These are phyloP conservation scores for Monosporascus sp. DNA, from an alignment of 2,329 filamentous ascomycete genomes.

Conservation along the genomic window DNA sequence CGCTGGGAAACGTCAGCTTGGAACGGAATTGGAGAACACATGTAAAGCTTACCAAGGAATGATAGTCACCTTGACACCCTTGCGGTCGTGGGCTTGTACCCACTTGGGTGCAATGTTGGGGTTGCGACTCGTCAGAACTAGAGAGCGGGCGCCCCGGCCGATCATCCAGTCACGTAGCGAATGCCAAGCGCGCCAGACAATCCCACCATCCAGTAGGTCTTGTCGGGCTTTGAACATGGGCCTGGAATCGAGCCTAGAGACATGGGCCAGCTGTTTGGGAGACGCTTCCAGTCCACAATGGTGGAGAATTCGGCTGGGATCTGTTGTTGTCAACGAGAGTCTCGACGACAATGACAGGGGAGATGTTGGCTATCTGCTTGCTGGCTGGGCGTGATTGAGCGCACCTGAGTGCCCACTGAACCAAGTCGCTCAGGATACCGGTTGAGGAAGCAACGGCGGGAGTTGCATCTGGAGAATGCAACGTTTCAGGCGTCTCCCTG, in stretches of 20 bases:
- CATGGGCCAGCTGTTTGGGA: not conserved
- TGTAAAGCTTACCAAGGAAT: not conserved
- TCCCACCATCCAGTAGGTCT: constrained; percentile 15
- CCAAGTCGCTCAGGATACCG: too few species aligned
- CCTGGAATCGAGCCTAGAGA: constrained; percentile 4
- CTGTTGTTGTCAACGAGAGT: too few species aligned
- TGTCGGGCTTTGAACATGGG: constrained; percentile 9
- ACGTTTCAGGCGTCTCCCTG: too few species aligned
- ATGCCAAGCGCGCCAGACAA: constrained; percentile 9
- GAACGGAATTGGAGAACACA: not conserved
- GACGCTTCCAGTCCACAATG: constrained; percentile 2
- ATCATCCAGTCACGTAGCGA: constrained; percentile 16
- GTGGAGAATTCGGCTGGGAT: not conserved
- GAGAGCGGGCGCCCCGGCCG: constrained; percentile 3
- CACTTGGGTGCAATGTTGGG: constrained; percentile 2
- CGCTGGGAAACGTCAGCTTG: too few species aligned
- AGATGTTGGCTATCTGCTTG: too few species aligned
- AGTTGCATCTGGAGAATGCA: too few species aligned
- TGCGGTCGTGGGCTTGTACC: not conserved
- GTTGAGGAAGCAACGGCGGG: too few species aligned
- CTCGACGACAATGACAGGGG: too few species aligned
- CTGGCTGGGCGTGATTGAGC: too few species aligned
- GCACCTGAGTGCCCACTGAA: too few species aligned
- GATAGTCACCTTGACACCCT: not conserved
- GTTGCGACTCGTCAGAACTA: constrained; percentile 13